Conservation (phyloP, 257 asterid genomes). For the Solanum commersonii region DNA sequence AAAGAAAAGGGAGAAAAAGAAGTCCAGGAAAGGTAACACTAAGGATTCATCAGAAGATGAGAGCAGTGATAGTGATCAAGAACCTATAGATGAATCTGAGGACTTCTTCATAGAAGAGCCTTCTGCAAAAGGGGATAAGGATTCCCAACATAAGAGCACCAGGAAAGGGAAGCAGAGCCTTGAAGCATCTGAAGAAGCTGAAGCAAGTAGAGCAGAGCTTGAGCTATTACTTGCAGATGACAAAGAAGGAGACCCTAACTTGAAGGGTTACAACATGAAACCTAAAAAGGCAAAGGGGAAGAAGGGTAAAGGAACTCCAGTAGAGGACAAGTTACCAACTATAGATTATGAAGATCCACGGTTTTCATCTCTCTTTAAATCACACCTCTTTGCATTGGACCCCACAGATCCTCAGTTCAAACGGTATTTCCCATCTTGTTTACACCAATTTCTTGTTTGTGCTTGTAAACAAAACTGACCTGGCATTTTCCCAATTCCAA, state of each 20-base stretch:
- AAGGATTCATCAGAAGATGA: conserved; percentile 67
- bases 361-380: conserved; percentile 48
- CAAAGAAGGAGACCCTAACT: conserved; percentile 31
- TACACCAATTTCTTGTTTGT: background rate
- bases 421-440: conserved; percentile 36
- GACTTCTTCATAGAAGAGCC: conserved; percentile 75
- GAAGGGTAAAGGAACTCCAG: conserved; percentile 41
- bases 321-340: conserved; percentile 60
- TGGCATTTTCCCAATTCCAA: background rate
- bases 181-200: conserved; percentile 39
- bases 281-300: conserved; percentile 42
- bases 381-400: conserved; percentile 67
- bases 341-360: conserved; percentile 64
- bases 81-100: conserved; percentile 42
- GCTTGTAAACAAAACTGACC: background rate
- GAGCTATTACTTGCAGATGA: conserved; percentile 81
- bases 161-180: conserved; percentile 17
- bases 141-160: conserved; percentile 7
- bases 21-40: conserved; percentile 43
- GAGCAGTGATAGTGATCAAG: conserved; percentile 38
- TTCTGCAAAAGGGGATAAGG: conserved; percentile 17
- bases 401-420: conserved; percentile 96
- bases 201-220: conserved; percentile 80
- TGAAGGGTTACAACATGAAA: conserved; percentile 79
- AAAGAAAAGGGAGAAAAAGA: conserved; percentile 69